Percentiles rank a stretch among this genome's conserved stretches.
These are phyloP conservation scores for Pseudozyma sp. DNA, from an alignment of 1,284 basidiomycete genomes.

Conservation along the genomic window DNA sequence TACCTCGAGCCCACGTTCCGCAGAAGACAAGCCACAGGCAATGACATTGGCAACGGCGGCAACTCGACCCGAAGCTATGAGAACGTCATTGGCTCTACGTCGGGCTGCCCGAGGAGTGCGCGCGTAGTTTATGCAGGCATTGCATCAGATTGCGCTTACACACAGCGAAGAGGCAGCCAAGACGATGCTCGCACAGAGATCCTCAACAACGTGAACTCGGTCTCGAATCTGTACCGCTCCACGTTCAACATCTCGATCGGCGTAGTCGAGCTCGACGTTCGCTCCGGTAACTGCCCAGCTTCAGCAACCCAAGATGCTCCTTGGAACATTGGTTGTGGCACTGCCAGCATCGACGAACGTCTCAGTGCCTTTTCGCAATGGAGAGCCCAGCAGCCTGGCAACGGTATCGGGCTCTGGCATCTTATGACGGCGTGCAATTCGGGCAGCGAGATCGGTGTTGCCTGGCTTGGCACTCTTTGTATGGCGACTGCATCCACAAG, in stretches of 20 bases:
- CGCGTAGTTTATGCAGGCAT: conserved; percentile 86
- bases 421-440: conserved; percentile 87
- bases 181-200: conserved; percentile 77
- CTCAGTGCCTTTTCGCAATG: conserved; percentile 85
- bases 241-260: conserved; percentile 89
- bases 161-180: conserved; percentile 40
- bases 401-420: conserved; percentile 86
- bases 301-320: conserved; percentile 71
- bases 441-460: conserved; percentile 87
- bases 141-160: conserved; percentile 86
- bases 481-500: conserved; percentile 71
- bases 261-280: conserved; percentile 82
- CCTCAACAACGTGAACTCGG: conserved; percentile 79
- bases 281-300: conserved; percentile 67
- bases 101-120: conserved; percentile 81
- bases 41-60: conserved; percentile 83
- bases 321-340: conserved; percentile 65
- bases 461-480: conserved; percentile 74
- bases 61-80: conserved; percentile 81
- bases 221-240: conserved; percentile 78
- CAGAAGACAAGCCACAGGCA: conserved; percentile 62
- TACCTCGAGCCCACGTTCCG: conserved; percentile 43
- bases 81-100: conserved; percentile 77
- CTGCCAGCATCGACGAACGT: conserved; percentile 74
- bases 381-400: conserved; percentile 79